A percentile compares a stretch with the other conserved stretches of the same genome.
Evolutionary conservation across 2,329 filamentous ascomycete genomes (phyloP).

Genomic region (Aureobasidium leucospermi): DNA sequence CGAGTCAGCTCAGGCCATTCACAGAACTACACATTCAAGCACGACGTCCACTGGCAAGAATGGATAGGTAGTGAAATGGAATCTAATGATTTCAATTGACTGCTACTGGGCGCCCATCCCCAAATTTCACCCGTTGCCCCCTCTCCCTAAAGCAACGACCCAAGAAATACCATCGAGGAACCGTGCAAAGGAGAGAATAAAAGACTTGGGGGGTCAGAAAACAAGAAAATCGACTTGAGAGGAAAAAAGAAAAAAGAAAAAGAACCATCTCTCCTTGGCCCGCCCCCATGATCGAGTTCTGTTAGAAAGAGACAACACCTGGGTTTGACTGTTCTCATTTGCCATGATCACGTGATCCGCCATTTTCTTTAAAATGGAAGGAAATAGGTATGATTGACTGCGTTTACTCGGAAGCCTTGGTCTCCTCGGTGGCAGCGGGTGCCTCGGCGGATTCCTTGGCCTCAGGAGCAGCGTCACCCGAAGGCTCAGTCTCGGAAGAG

Average conservation of each 20-base stretch:
- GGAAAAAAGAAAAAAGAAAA: slow-evolving; percentile 11
- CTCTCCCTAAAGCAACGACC: neutral
- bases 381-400: slow-evolving; percentile 2
- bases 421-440: slow-evolving; percentile 47
- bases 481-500: slow-evolving; percentile 90
- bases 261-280: slow-evolving; percentile 13
- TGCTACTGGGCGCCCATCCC: slow-evolving; percentile 5
- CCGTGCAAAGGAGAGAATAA: slow-evolving; percentile 9
- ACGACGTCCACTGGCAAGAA: neutral
- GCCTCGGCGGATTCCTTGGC: slow-evolving; percentile 47
- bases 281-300: slow-evolving; percentile 11
- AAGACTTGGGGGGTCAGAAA: neutral
- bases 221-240: slow-evolving; percentile 7
- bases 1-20: too few relatives aligned
- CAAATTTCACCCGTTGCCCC: slow-evolving; percentile 2
- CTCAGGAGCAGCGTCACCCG: slow-evolving; percentile 42
- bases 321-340: slow-evolving; percentile 14
- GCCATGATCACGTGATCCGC: slow-evolving; percentile 14
- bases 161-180: neutral
- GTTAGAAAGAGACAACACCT: slow-evolving; percentile 14
- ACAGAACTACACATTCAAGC: neutral
- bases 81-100: slow-evolving; percentile 13
- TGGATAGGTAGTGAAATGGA: neutral
- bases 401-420: slow-evolving; percentile 37
- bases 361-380: slow-evolving; percentile 7